Base-by-base conservation (phyloP, 2,329 filamentous ascomycete genomes). In the Paradendryphiella salina region DNA sequence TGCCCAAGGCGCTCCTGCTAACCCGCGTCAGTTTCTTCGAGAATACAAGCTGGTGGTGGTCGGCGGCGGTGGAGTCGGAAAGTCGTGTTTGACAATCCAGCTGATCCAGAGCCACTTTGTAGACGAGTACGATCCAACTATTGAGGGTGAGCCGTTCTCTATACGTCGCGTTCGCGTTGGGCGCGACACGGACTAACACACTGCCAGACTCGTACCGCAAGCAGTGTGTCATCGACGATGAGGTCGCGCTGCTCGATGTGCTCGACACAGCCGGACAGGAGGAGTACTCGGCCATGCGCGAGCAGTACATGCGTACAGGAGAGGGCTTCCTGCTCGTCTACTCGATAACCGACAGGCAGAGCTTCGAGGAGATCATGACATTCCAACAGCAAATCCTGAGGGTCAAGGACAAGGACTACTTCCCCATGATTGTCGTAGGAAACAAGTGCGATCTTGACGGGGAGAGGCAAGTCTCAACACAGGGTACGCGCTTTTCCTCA, bases 351-450 rank as follows among this genome's bases (percentile, higher is more conserved):
- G 96, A 93, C 71, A 85, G 92, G 71, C 92, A 96, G 77, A 96
- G 90, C 69, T 97, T 96, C 71, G 93, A 99, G 74, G 94, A 99
- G 80, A 97, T 99, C 76, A 88, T 91, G 77, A 96, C 91, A 40
- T 97, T 97, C 79, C 92, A 97, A 77, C 92, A 97, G 81, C 94
- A 99, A 78, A 99, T 99, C 73, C 82, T 99, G 65, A 82, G 94
- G 65, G 94, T 99, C 68, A 99, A 99, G 83, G 94, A 97, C 80
- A 97, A 96, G 85, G 94, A 99, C 78, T 96, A 96, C 76, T 99
- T 99, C 81, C 94, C 94, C 65, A 97, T 99, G 81, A 96, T 97
- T 51, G 89, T 99, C 37, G 94, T 97, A 34, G 94, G 91, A 66
- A 99, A 99, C 85, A 99, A 99, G 83, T 96, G 93, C 79, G 94